Percentiles rank a stretch among this genome's conserved stretches.
These are phyloP conservation scores for Somion occarium DNA, from an alignment of 1,284 basidiomycete species.

Conservation along the genomic window DNA sequence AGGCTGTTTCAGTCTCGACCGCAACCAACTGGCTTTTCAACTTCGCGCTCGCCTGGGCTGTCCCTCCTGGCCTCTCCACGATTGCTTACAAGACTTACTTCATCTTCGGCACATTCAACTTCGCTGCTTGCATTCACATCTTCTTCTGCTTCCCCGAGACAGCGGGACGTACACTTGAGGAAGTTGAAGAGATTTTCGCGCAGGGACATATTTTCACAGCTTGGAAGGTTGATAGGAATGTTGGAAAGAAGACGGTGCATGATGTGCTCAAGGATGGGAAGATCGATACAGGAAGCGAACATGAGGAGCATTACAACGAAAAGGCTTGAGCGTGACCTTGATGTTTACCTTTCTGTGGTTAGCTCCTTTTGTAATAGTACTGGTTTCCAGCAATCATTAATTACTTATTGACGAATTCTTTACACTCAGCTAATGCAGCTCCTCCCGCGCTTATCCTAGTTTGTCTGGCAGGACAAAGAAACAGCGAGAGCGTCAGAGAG, in stretches of 20 bases:
- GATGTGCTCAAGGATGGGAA: conserved; percentile 29
- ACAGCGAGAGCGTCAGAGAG: too few species aligned
- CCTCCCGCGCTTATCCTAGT: too few species aligned
- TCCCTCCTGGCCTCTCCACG: conserved; percentile 34
- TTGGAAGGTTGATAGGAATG: conserved; percentile 58
- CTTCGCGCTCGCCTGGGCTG: conserved; percentile 61
- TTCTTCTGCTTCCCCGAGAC: conserved; percentile 77
- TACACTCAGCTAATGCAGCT: too few species aligned
- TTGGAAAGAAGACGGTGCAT: conserved; percentile 57
- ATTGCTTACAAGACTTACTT: conserved; percentile 53
- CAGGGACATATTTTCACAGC: conserved; percentile 67
- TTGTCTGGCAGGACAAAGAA: too few species aligned
- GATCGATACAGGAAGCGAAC: not conserved
- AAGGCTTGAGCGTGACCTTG: too few species aligned
- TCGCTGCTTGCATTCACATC: conserved; percentile 63
- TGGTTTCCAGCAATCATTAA: too few species aligned
- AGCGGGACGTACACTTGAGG: conserved; percentile 65
- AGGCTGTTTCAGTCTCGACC: conserved; percentile 62
- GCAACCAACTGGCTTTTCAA: conserved; percentile 69
- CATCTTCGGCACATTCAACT: conserved; percentile 76
- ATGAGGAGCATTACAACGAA: conserved; percentile 1
- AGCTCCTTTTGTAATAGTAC: too few species aligned
- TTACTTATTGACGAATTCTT: too few species aligned
- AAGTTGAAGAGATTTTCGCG: conserved; percentile 71
- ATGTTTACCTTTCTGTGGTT: too few species aligned